Evolutionary conservation across 495 filamentous ascomycete species (phyloP), one percentile per base, ranked within the genome.

Genomic region (Penicillium manginii): DNA sequence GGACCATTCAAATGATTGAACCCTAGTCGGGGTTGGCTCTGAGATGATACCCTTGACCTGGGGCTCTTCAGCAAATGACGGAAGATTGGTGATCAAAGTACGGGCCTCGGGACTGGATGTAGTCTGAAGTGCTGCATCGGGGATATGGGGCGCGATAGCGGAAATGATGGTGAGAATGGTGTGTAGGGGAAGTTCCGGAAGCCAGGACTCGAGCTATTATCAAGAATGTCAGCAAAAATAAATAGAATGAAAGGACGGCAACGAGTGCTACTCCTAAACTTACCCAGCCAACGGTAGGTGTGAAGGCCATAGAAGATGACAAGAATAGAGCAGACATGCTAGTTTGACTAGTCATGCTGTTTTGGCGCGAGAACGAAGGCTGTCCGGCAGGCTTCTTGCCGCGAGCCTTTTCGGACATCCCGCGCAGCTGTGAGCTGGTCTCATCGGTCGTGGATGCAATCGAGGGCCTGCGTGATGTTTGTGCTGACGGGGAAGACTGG

Each of bases 361-460:
- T 94, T 67, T 97, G 94, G 8, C 96, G 81, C 3, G 93, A 97
- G 69, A 98, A 97, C 15, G 83, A 84, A 10, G 83, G 81, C 39
- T 90, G 82, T 3, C 91, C 89, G 10, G 90, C 92, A n/a, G 96
- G 96, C 85, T 94, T 91, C 71, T 99, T 99, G 8, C 94, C 94
- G 49, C 94, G 80, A 23, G 94, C 96, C 68, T 98, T 99, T 72
- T 99, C 94, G 10, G 93, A 96, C 92, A 98, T 99, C 48, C 92
- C 93, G 48, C 91, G 85, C n/a, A 96, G 69, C 33, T 87, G 77
- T n/a, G 93, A 91, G 11, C 96, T 84, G 22, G 89, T 87, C 64
- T 94, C 91, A 55, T 96, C 94, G 1, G 84, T 74, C 2, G 83
- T 83, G 0, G 85, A 92, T 15, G 90, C 87, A 15, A 88, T 73